Evolutionary conservation across 345 rosid genomes (phyloP).

Genomic region (Eucalyptus grandis): DNA sequence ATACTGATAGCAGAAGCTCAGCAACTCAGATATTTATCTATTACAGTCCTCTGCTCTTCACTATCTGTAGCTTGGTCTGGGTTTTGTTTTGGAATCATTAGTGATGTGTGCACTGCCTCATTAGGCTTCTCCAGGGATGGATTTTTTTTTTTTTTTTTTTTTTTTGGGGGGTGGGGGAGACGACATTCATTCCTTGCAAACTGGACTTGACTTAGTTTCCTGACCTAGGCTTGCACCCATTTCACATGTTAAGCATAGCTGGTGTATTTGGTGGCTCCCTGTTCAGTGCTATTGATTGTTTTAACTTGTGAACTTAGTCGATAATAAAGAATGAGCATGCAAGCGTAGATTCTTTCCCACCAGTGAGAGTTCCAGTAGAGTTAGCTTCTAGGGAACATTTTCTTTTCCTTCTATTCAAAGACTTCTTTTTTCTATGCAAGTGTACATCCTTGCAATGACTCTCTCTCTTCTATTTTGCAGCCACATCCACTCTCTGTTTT

Average conservation of each 20-base stretch:
- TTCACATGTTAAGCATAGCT: no score
- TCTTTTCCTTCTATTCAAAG: not conserved
- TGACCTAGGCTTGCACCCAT: no score
- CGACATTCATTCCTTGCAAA: no score
- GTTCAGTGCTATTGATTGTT: no score
- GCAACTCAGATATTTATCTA: not conserved
- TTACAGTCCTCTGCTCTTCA: not conserved
- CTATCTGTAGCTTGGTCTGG: not conserved
- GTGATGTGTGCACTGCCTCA: not conserved
- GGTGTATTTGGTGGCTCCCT: no score
- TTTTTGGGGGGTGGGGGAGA: not conserved
- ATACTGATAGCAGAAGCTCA: not conserved
- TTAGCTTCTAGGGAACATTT: not conserved
- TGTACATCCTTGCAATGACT: not conserved
- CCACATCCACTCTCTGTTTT: not conserved
- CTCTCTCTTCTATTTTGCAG: not conserved
- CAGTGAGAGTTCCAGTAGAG: not conserved
- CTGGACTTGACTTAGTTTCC: no score
- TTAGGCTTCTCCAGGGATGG: not conserved
- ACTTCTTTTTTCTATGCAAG: not conserved
- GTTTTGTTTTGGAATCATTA: not conserved
- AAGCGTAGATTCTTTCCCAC: not conserved
- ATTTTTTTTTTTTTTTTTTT: not conserved
- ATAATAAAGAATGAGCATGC: not conserved
- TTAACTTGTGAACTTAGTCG: no score